Conservation (phyloP, 2,329 filamentous ascomycete species). For the Thielaviopsis populi region DNA sequence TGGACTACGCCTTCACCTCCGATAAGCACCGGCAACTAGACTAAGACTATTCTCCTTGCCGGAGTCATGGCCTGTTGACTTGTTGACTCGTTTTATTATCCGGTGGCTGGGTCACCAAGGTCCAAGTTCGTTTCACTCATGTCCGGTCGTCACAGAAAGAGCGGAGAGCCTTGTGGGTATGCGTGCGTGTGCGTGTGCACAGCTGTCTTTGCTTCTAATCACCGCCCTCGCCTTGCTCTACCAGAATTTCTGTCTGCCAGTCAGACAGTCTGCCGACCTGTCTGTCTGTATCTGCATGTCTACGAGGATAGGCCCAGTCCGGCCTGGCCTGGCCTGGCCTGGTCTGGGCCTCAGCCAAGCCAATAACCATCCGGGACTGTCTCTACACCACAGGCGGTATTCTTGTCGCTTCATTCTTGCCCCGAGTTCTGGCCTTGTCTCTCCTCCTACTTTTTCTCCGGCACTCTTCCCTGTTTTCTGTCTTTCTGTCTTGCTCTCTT, state of each 20-base stretch:
- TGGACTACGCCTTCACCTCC: not conserved
- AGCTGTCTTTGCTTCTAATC: no score
- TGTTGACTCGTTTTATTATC: not conserved
- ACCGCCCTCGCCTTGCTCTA: not conserved
- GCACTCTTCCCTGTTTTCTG: not conserved
- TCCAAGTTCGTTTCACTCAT: not conserved
- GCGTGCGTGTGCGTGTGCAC: no score
- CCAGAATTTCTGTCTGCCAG: no score
- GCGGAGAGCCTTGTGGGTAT: no score
- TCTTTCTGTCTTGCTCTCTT: not conserved
- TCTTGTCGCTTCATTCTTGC: not conserved
- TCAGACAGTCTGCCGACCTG: no score
- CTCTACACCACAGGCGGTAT: not conserved
- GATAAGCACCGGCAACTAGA: not conserved
- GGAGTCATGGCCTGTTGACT: not conserved
- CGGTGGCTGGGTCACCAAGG: not conserved
- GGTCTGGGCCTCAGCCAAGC: constrained; percentile 1
- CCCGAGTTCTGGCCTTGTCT: not conserved
- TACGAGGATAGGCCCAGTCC: not conserved
- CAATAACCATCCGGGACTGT: not conserved
- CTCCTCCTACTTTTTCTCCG: not conserved
- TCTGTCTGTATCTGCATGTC: not conserved
- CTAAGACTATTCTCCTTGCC: not conserved
- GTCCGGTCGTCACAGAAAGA: not conserved
- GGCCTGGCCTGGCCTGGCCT: not conserved